phyloP scores from a whole-genome alignment of 2,329 filamentous ascomycete genomes.

The Peltaster fructicola region DNA sequence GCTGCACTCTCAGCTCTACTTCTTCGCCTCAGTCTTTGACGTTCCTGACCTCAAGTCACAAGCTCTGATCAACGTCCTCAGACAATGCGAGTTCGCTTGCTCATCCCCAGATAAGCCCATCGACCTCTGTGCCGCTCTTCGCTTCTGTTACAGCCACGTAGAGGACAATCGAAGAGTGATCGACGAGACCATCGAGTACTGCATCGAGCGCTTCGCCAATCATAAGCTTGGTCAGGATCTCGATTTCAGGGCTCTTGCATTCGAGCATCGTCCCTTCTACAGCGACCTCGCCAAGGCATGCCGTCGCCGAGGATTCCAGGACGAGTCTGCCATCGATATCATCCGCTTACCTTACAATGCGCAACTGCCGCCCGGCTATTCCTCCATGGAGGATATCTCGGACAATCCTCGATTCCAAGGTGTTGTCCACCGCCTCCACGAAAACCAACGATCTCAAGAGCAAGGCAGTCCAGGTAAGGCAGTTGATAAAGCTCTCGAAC shows the following conservation, averaged over 20 bases:
- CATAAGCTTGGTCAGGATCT: slow-evolving; percentile 20
- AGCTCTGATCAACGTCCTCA: slow-evolving; percentile 23
- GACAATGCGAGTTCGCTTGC: slow-evolving; percentile 22
- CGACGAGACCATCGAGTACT: slow-evolving; percentile 26
- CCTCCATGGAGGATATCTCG: slow-evolving; percentile 10
- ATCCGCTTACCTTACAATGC: slow-evolving; percentile 15
- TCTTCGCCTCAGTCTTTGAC: slow-evolving; percentile 24
- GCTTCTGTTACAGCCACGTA: slow-evolving; percentile 16
- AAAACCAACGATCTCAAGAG: no score
- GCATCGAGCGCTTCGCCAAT: slow-evolving; percentile 21
- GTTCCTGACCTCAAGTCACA: slow-evolving; percentile 21
- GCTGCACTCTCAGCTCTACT: slow-evolving; percentile 24
- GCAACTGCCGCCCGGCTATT: slow-evolving; percentile 10
- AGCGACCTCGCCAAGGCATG: slow-evolving; percentile 23
- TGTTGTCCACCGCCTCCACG: slow-evolving; percentile 6
- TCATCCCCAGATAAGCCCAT: slow-evolving; percentile 20
- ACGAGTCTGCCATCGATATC: slow-evolving; percentile 19
- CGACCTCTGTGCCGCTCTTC: slow-evolving; percentile 24
- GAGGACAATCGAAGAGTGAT: slow-evolving; percentile 15
- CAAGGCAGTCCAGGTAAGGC: no score
- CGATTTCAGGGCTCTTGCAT: slow-evolving; percentile 21
- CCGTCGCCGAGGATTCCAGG: slow-evolving; percentile 20
- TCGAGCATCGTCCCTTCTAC: slow-evolving; percentile 22
- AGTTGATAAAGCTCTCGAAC: no score
- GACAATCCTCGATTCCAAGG: slow-evolving; percentile 2